Evolutionary conservation across 176 grass and related monocot genomes (phyloP).

Genomic region (Phoenix roebelenii): DNA sequence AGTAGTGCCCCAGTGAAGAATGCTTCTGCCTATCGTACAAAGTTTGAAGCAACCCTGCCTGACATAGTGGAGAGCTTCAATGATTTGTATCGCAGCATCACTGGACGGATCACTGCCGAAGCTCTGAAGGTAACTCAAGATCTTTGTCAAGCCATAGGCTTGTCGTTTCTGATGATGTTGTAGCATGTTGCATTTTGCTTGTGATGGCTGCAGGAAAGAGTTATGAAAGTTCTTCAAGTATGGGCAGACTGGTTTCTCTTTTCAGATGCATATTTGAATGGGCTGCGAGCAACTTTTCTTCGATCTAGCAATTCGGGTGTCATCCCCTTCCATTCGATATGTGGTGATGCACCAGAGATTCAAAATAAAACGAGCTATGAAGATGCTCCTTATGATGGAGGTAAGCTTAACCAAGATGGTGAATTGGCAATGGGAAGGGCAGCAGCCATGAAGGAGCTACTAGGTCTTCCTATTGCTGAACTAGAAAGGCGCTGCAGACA

Average conservation of each 20-base stretch:
- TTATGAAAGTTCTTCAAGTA: slow-evolving; percentile 95
- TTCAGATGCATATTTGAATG: slow-evolving; percentile 97
- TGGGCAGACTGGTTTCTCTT: slow-evolving; percentile 99
- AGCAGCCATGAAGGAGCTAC: slow-evolving; percentile 58
- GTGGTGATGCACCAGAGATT: slow-evolving; percentile 84
- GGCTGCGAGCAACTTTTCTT: slow-evolving; percentile 81
- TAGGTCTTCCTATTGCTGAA: slow-evolving; percentile 83
- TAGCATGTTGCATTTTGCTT: slow-evolving; percentile 21
- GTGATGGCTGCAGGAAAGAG: slow-evolving; percentile 60
- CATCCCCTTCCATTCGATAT: slow-evolving; percentile 60
- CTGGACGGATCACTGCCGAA: slow-evolving; percentile 96
- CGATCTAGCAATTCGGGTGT: slow-evolving; percentile 78
- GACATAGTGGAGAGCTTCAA: slow-evolving; percentile 95
- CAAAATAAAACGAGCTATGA: slow-evolving; percentile 66
- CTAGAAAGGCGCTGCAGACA: slow-evolving; percentile 88
- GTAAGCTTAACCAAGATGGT: slow-evolving; percentile 81
- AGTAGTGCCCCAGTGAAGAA: slow-evolving; percentile 97
- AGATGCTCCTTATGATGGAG: slow-evolving; percentile 37
- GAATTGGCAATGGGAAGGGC: slow-evolving; percentile 77
- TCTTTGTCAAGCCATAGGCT: too few relatives aligned
- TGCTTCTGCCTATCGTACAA: slow-evolving; percentile 88
- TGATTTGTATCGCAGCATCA: slow-evolving; percentile 86
- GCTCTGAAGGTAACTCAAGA: slow-evolving; percentile 66
- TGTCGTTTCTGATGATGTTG: slow-evolving; percentile 2
- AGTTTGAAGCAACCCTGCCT: slow-evolving; percentile 80